phyloP scores from a whole-genome alignment of 306 rosid genomes.

The Dryas alaskensis region DNA sequence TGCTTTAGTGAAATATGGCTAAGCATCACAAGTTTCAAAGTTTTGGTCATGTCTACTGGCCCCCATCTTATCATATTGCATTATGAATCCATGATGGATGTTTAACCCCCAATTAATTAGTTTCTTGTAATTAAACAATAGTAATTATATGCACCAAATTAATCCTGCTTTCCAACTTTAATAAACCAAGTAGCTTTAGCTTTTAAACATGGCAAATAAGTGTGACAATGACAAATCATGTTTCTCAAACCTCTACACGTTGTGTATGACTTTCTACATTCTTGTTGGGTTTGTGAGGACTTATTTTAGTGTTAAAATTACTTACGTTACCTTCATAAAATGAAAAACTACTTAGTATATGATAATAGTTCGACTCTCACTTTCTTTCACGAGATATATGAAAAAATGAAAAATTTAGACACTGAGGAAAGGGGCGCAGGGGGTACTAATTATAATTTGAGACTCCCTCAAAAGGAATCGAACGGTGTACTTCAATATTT shows the following conservation, averaged over 20 bases:
- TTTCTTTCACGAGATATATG: too few relatives aligned
- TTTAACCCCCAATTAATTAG: background rate
- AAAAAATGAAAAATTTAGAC: too few relatives aligned
- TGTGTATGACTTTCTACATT: background rate
- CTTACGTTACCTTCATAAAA: too few relatives aligned
- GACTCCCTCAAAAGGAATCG: too few relatives aligned
- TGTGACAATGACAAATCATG: background rate
- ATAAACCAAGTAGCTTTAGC: background rate
- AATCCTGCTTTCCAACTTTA: background rate
- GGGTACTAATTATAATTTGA: conserved; percentile 13
- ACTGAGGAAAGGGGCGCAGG: too few relatives aligned
- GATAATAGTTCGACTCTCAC: too few relatives aligned
- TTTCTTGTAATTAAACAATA: background rate
- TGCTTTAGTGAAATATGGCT: background rate
- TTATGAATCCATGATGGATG: background rate
- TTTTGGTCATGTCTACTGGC: background rate
- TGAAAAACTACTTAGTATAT: too few relatives aligned
- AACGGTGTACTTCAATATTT: too few relatives aligned
- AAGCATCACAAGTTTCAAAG: conserved; percentile 1
- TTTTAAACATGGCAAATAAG: too few relatives aligned
- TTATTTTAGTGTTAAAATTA: too few relatives aligned
- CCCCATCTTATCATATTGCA: background rate
- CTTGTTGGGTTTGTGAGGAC: background rate
- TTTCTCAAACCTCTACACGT: background rate
- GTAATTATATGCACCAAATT: background rate